phyloP scores from a whole-genome alignment of 768 basidiomycete genomes.

The Leccinum uliginosum region DNA sequence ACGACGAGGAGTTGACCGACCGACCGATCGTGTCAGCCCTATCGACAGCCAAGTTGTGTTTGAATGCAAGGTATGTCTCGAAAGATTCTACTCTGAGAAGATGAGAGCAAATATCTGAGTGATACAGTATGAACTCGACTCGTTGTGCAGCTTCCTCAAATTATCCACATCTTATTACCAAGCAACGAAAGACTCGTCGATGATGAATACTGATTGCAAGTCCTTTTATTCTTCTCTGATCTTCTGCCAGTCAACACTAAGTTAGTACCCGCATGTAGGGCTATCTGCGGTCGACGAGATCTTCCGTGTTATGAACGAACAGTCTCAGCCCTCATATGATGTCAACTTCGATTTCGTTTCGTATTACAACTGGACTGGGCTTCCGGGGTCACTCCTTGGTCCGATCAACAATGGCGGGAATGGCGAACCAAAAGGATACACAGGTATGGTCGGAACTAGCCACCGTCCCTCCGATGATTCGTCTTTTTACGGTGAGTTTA shows the following conservation, averaged over 20 bases:
- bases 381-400: constrained; percentile 53
- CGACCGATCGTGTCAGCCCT: constrained; percentile 39
- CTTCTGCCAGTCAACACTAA: neutral
- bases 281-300: constrained; percentile 62
- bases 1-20: neutral
- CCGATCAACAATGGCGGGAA: constrained; percentile 64
- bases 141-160: constrained; percentile 74
- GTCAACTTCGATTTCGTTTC: constrained; percentile 68
- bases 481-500: constrained; percentile 52
- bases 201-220: constrained; percentile 69
- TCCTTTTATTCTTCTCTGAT: constrained; percentile 1
- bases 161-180: constrained; percentile 69
- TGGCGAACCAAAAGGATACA: constrained; percentile 71
- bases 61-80: constrained; percentile 65
- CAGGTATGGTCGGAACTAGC: constrained; percentile 71
- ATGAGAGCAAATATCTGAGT: neutral
- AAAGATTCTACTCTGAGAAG: neutral
- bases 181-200: constrained; percentile 65
- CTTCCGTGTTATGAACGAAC: constrained; percentile 72
- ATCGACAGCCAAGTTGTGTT: constrained; percentile 68
- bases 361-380: constrained; percentile 81
- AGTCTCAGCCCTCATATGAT: constrained; percentile 69
- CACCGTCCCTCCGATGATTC: constrained; percentile 76
- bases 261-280: constrained; percentile 40
- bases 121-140: constrained; percentile 71